Percentiles rank a stretch among this genome's conserved stretches.
Conservation (phyloP, 169 alveolate genomes). For the Cryptosporidium tyzzeri region DNA sequence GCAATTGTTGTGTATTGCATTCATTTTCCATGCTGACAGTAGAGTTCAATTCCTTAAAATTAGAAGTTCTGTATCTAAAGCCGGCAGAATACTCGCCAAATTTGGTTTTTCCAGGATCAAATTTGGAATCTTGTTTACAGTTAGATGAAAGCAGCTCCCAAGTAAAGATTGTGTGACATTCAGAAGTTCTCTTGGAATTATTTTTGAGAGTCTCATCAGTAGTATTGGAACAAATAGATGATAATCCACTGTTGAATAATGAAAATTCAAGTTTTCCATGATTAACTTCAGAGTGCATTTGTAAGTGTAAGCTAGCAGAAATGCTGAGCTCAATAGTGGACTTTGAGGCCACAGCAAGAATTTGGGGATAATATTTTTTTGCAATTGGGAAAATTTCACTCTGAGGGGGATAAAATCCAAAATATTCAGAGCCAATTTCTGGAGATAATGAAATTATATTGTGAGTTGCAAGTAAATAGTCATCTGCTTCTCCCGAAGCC, state of each 20-base stretch:
- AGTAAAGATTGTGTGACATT: conserved; percentile 21
- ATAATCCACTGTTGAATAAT: conserved; percentile 60
- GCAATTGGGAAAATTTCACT: conserved; percentile 72
- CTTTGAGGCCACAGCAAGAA: conserved; percentile 61
- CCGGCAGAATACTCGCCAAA: conserved; percentile 59
- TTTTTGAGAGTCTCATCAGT: neutral
- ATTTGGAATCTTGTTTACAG: neutral
- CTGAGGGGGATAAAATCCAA: conserved; percentile 75
- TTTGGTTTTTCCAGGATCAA: conserved; percentile 36
- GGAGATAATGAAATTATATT: conserved; percentile 84
- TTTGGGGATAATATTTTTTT: conserved; percentile 48
- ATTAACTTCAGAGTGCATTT: neutral
- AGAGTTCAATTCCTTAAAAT: neutral
- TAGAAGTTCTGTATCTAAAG: conserved; percentile 50
- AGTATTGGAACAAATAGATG: conserved; percentile 18
- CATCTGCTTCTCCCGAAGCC: conserved; percentile 90
- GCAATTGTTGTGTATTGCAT: neutral
- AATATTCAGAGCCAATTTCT: conserved; percentile 83
- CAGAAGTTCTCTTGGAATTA: neutral
- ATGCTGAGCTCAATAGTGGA: conserved; percentile 27
- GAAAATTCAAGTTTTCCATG: conserved; percentile 11
- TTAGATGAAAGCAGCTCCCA: conserved; percentile 39
- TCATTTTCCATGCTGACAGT: neutral
- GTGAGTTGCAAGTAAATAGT: conserved; percentile 85
- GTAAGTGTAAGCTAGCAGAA: neutral